Base-by-base conservation (phyloP, 164 flowering plant genomes). In the Warburgia ugandensis region DNA sequence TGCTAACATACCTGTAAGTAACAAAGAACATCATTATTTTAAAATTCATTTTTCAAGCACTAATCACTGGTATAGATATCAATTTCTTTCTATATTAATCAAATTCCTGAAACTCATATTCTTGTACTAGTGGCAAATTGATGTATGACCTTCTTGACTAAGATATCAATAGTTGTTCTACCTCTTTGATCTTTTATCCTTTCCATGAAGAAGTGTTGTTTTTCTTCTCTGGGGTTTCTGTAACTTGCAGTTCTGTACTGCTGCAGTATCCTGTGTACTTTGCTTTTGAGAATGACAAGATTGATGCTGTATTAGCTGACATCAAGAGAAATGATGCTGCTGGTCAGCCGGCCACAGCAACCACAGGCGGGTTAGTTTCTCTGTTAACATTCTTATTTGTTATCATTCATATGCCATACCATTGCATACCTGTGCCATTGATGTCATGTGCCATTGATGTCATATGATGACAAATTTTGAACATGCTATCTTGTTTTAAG, bases 211-310 rank as follows among this genome's bases (percentile, higher is more conserved):
- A 22, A 12, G 4, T 5, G 11, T 5, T 7, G 11, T 43, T 43
- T 17, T n/a, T 39, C 6, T 14, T 14, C 5, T 12, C 21, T 6
- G 13, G 3, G 8, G 7, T 39, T 39, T 13, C 28, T 43, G 28
- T 7, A 28, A 28, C 20, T 50, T 22, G n/a, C 9, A 23, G 8
- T 7, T 53, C 4, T 41, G 5, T 54, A 40, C 48, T 68, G 35
- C 45, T 67, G 28, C 92, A 92, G 97, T 94, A 84, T 74, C 97
- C 99, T 12, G 99, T 94, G 13, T 94, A 94, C 61, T 94, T 94
- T 73, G 92, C 96, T 46, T 86, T 75, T 74, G 97, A 89, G 73
- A 79, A 79, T 73, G 85, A 76, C 20, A 63, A 75, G 55, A 57
- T 86, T 52, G 67, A 79, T 68, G 82, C 79, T 59, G 77, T 89